Evolutionary conservation across 305 asterid genomes (phyloP).

Genomic region (Withania somnifera): DNA sequence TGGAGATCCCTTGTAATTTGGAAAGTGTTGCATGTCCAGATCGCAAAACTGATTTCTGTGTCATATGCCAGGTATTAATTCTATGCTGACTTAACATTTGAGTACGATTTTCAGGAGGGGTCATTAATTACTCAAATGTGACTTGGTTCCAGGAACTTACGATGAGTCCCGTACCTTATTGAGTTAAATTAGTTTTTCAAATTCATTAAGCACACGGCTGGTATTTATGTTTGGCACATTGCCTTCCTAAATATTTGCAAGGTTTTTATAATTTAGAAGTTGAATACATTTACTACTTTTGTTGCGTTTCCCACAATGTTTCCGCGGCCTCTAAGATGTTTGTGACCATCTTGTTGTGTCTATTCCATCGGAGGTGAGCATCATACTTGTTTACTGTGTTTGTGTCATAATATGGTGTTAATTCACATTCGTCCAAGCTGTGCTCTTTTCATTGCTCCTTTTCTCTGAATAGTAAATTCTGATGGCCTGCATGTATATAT

Average conservation of each 20-base stretch:
- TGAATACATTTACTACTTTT: background rate
- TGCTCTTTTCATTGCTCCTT: background rate
- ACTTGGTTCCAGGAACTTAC: background rate
- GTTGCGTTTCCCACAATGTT: background rate
- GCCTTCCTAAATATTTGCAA: background rate
- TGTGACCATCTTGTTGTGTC: background rate
- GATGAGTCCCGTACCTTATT: background rate
- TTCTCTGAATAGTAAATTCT: background rate
- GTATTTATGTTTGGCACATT: background rate
- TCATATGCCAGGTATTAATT: conserved; percentile 60
- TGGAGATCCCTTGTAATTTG: conserved; percentile 17
- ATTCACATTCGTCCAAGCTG: background rate
- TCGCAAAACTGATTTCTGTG: conserved; percentile 46
- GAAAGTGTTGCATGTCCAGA: conserved; percentile 24
- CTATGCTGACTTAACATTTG: background rate
- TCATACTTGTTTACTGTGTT: background rate
- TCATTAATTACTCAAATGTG: background rate
- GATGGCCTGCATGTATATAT: background rate
- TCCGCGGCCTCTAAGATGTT: background rate
- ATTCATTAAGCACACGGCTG: background rate
- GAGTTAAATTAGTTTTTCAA: background rate
- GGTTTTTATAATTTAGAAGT: background rate
- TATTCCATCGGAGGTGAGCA: background rate
- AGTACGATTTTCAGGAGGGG: background rate
- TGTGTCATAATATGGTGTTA: background rate